These are phyloP conservation scores for Notholithocarpus densiflorus DNA, from an alignment of 306 rosid genomes.

Conservation along the genomic window DNA sequence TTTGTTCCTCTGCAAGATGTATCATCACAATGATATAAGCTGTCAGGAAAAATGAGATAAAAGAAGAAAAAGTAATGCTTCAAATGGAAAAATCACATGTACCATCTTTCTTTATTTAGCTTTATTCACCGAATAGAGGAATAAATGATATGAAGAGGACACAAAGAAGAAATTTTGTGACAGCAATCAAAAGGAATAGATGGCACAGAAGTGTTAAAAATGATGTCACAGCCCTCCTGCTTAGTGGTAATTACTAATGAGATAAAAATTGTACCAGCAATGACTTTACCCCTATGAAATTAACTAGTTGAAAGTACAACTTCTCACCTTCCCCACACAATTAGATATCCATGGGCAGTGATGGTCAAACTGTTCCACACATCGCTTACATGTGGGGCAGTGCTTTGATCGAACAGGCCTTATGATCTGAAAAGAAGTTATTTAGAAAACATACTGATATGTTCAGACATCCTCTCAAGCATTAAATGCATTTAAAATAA, in stretches of 20 bases:
- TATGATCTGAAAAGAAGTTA: constrained; percentile 63
- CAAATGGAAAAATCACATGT: constrained; percentile 3
- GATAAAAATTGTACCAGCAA: neutral
- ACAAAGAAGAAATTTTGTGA: neutral
- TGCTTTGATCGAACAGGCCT: constrained; percentile 96
- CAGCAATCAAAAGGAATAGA: neutral
- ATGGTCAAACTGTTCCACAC: constrained; percentile 97
- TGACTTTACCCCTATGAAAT: neutral
- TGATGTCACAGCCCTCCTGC: neutral
- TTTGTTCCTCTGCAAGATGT: constrained; percentile 82
- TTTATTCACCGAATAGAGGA: neutral
- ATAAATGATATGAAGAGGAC: neutral
- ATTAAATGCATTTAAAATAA: neutral
- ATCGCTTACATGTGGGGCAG: constrained; percentile 87
- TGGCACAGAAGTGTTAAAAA: neutral
- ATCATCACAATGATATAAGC: constrained; percentile 27
- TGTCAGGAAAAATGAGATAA: constrained; percentile 17
- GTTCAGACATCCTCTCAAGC: neutral
- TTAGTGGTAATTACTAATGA: neutral
- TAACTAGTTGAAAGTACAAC: constrained; percentile 7
- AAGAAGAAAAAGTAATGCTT: neutral
- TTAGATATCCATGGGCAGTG: constrained; percentile 99
- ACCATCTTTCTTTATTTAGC: neutral
- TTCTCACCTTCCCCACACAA: constrained; percentile 92
- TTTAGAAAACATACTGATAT: constrained; percentile 22